A percentile compares a stretch with the other conserved stretches of the same genome.
Evolutionary conservation across 2,329 filamentous ascomycete species (phyloP).

Genomic region (Aspergillus ochraceus): DNA sequence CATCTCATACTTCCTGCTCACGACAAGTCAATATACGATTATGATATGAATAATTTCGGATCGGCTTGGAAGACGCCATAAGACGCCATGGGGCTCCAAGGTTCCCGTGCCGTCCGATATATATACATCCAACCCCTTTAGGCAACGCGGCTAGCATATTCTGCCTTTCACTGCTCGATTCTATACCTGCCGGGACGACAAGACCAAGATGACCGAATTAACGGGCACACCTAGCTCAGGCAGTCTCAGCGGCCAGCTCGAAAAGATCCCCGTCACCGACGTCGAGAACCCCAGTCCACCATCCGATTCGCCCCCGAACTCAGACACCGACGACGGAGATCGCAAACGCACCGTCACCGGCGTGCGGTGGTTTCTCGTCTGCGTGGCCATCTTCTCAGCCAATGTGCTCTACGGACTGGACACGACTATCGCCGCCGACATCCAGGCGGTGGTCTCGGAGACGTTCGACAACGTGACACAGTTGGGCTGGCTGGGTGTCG

Average conservation of each 20-base stretch:
- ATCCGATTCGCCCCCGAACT: background rate
- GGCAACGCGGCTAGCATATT: background rate
- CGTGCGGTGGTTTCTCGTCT: slow-evolving; percentile 19
- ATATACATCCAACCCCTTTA: background rate
- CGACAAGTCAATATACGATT: too few species aligned
- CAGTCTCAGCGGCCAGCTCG: background rate
- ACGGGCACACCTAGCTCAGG: background rate
- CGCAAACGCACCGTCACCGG: slow-evolving; percentile 4
- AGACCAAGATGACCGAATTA: background rate
- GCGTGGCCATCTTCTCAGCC: slow-evolving; percentile 34
- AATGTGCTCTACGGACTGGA: slow-evolving; percentile 39
- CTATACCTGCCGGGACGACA: background rate
- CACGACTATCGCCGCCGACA: slow-evolving; percentile 53
- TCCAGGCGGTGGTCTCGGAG: slow-evolving; percentile 45
- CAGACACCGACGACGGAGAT: background rate
- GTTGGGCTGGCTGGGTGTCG: slow-evolving; percentile 45
- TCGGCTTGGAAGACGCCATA: background rate
- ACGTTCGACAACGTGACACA: slow-evolving; percentile 39
- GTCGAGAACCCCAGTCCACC: background rate
- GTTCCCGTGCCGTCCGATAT: background rate
- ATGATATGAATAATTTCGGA: background rate
- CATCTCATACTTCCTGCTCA: too few species aligned
- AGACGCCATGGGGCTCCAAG: background rate
- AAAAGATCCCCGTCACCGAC: background rate
- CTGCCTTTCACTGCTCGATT: background rate